Evolutionary conservation across 2,329 filamentous ascomycete species (phyloP).

Genomic region (Boeremia lycopersici): DNA sequence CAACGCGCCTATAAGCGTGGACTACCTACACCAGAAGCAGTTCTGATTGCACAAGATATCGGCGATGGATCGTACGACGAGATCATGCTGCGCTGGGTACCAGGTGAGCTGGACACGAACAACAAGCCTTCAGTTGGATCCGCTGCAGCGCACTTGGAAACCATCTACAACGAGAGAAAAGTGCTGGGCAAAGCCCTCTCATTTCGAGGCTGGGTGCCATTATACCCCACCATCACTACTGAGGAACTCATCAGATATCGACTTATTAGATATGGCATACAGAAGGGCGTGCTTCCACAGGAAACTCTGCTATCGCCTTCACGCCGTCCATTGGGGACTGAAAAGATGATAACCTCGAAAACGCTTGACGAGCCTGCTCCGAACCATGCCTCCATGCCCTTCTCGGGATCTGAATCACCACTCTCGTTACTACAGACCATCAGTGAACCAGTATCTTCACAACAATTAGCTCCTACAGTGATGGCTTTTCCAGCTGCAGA

Average conservation of each 20-base stretch:
- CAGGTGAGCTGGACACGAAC: conserved; percentile 12
- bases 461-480: not conserved
- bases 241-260: not conserved
- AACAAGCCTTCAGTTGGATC: conserved; percentile 12
- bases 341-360: rapidly evolving
- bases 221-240: conserved; percentile 17
- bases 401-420: no score
- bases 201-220: conserved; percentile 18
- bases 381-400: not conserved
- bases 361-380: not conserved
- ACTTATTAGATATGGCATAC: not conserved
- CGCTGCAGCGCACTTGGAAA: conserved; percentile 17
- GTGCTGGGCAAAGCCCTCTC: conserved; percentile 19
- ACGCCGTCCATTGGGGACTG: no score
- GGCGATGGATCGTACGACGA: conserved; percentile 14
- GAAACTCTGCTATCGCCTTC: not conserved
- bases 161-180: conserved; percentile 19
- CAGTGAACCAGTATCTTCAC: not conserved
- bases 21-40: conserved; percentile 20
- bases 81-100: conserved; percentile 25
- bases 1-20: conserved; percentile 19
- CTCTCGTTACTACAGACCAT: no score
- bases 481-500: not conserved
- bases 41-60: conserved; percentile 20
- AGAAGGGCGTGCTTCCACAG: not conserved